Percentiles rank a stretch among this genome's conserved stretches.
Conservation (phyloP, 257 asterid species). For the Solanum bulbocastanum region DNA sequence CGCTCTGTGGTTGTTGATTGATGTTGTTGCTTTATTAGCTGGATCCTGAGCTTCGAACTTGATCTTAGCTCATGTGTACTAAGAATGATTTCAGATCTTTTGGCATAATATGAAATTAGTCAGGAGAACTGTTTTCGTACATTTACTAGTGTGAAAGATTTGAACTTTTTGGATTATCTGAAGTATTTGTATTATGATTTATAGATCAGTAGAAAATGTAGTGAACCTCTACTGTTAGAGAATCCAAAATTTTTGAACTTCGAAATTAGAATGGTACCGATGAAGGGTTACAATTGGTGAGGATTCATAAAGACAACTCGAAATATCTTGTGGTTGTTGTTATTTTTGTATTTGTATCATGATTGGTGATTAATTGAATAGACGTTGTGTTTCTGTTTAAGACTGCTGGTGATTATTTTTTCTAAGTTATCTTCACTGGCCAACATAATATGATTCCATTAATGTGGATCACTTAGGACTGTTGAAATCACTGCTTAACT, state of each 20-base stretch:
- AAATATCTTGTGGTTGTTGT: not conserved
- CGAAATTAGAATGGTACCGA: not conserved
- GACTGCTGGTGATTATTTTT: not conserved
- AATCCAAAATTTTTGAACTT: not conserved
- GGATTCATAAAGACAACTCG: not conserved
- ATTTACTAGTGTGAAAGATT: not conserved
- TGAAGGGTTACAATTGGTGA: not conserved
- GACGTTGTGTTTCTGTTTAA: not conserved
- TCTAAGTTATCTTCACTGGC: not conserved
- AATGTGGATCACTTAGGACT: not conserved
- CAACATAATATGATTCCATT: not conserved
- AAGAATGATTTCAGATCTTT: not conserved
- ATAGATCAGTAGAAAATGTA: not conserved
- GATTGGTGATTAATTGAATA: not conserved
- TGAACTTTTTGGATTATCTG: not conserved
- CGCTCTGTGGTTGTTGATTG: not conserved
- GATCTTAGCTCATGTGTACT: not conserved
- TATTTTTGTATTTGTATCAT: not conserved
- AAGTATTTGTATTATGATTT: not conserved
- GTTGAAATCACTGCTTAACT: not conserved
- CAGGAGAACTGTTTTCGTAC: not conserved
- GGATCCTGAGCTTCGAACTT: not conserved
- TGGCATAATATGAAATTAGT: not conserved
- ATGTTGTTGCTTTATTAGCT: not conserved
- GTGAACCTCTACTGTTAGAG: not conserved